These are phyloP conservation scores for Pseudodiploospora longispora DNA, from an alignment of 2,329 filamentous ascomycete species.

Conservation along the genomic window DNA sequence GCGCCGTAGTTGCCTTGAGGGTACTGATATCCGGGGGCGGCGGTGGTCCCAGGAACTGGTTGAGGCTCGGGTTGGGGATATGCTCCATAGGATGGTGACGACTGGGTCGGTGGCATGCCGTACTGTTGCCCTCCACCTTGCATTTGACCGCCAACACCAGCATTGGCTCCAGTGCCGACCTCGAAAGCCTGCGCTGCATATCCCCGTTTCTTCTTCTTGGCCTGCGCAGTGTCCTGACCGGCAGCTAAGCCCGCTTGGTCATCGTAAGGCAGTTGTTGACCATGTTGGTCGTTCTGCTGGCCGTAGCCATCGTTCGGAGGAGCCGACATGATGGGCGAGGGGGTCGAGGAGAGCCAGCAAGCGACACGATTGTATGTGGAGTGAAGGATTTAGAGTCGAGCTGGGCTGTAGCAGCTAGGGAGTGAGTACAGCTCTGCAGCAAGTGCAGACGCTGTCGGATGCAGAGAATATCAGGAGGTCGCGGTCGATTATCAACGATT, in stretches of 20 bases:
- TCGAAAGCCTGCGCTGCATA: constrained; percentile 95
- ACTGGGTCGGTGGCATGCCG: constrained; percentile 36
- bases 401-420: background rate
- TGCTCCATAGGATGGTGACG: constrained; percentile 46
- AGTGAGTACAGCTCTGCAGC: constrained; percentile 5
- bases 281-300: constrained; percentile 38
- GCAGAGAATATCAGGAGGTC: background rate
- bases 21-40: constrained; percentile 32
- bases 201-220: constrained; percentile 83
- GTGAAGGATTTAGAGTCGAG: constrained; percentile 1
- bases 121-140: constrained; percentile 34
- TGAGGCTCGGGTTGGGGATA: constrained; percentile 48
- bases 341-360: constrained; percentile 16
- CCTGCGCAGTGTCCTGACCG: constrained; percentile 22
- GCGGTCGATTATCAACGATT: background rate
- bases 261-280: constrained; percentile 29
- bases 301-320: constrained; percentile 48
- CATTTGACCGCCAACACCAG: constrained; percentile 42
- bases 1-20: constrained; percentile 35
- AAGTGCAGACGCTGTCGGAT: constrained; percentile 5
- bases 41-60: constrained; percentile 22
- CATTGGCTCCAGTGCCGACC: constrained; percentile 82
- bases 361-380: constrained; percentile 11
- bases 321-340: constrained; percentile 43
- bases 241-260: constrained; percentile 26